Evolutionary conservation across 768 basidiomycete species (phyloP).

Genomic region (Leccinum obscurum): DNA sequence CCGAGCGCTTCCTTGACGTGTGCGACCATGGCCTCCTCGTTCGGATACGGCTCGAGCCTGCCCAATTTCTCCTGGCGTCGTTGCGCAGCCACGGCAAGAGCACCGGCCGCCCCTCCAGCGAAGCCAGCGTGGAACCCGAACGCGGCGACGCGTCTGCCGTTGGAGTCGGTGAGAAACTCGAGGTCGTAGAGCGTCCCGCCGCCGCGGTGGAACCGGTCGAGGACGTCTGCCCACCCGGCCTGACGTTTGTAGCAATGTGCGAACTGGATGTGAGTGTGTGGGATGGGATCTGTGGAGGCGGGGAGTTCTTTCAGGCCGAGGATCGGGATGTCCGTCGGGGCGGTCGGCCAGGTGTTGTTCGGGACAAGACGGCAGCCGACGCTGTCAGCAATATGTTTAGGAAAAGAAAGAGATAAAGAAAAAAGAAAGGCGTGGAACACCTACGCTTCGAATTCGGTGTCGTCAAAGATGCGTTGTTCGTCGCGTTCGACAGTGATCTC

Average conservation of each 20-base stretch:
- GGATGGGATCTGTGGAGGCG: slow-evolving; percentile 75
- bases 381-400: slow-evolving; percentile 27
- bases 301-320: slow-evolving; percentile 97
- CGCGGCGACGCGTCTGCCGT: slow-evolving; percentile 90
- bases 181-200: slow-evolving; percentile 89
- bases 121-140: slow-evolving; percentile 99
- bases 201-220: slow-evolving; percentile 83
- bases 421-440: slow-evolving; percentile 30
- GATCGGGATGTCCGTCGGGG: slow-evolving; percentile 74
- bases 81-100: slow-evolving; percentile 74
- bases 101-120: slow-evolving; percentile 93
- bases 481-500: slow-evolving; percentile 91
- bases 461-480: slow-evolving; percentile 90
- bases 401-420: too few relatives aligned
- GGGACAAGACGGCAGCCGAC: slow-evolving; percentile 87
- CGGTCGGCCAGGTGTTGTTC: slow-evolving; percentile 87
- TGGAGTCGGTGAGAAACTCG: slow-evolving; percentile 87
- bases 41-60: slow-evolving; percentile 72
- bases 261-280: slow-evolving; percentile 96
- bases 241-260: slow-evolving; percentile 98
- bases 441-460: slow-evolving; percentile 90
- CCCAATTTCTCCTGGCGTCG: slow-evolving; percentile 62
- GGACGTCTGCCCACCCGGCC: slow-evolving; percentile 85
- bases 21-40: slow-evolving; percentile 82
- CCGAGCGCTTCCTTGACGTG: slow-evolving; percentile 67